Base-by-base conservation (phyloP, 805 yeast genomes). In the Clavispora fructus region DNA sequence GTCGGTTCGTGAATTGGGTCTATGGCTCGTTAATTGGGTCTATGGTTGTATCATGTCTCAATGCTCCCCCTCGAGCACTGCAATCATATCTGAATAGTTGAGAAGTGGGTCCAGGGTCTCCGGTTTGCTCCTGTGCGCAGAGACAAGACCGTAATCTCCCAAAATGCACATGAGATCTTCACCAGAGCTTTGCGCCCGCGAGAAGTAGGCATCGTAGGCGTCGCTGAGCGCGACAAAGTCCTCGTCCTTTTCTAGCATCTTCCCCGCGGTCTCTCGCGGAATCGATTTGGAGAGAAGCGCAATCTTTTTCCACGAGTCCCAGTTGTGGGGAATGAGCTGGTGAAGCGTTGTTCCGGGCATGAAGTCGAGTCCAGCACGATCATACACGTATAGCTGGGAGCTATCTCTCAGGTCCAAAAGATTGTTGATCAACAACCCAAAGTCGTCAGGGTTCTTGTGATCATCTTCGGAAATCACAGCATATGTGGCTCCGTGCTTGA, bases 241-340 rank as follows among this genome's bases (percentile, higher is more conserved):
- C 7, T 52, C 53, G 8, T 55, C 54, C 14, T 61, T 59, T 27
- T 51, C 51, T 12, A 47, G 38, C 35, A 60, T 38, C 10, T 48
- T 16, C 43, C 48, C 13, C 31, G 46, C 10, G 42, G 50, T 31
- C 43, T 51, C 50, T 28, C 41, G 43, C 43, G 58, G 51, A 25
- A 62, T 44, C 44, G 71, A 49, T 40, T 59, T 56, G 16, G 67
- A 57, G 19, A 62, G 56, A 37, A 73, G 54, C 31, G 63, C 55
- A 26, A 83, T 80, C 52, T 79, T 75, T 17, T 69, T 68, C 69
- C 74, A 67, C 4, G 82, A 62, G 50, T 83, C 89, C 65, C 74
- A 66, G 0, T 77, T 80, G 7, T 48, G 46, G 0, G 84, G 83
- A 2, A 82, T 67, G 17, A 61, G 50, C 28, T 70, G 54, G 27